These are phyloP conservation scores for Tagetes erecta DNA, from an alignment of 129 eudicot genomes.

Conservation along the genomic window DNA sequence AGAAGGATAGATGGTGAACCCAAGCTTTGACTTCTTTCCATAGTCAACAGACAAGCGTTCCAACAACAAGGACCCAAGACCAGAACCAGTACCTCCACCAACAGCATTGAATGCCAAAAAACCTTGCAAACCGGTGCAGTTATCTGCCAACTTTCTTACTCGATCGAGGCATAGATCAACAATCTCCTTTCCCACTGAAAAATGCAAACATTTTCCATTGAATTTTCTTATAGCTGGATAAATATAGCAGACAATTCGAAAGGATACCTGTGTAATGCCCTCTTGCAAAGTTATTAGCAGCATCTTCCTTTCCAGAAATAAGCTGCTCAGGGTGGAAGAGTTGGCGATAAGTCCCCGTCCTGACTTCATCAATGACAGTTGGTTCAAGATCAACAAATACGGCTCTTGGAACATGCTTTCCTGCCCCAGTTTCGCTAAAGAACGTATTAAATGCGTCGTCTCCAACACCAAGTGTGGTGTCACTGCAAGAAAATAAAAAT, in stretches of 20 bases:
- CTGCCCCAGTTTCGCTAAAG: constrained; percentile 36
- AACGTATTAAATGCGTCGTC: constrained; percentile 37
- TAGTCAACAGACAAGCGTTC: constrained; percentile 46
- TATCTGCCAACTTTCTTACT: constrained; percentile 39
- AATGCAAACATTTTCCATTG: neutral
- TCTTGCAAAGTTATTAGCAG: constrained; percentile 38
- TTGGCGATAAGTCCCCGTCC: constrained; percentile 34
- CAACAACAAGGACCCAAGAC: constrained; percentile 36
- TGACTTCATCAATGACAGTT: constrained; percentile 34
- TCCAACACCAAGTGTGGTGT: constrained; percentile 20
- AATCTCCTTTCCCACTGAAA: constrained; percentile 43
- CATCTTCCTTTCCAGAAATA: constrained; percentile 37
- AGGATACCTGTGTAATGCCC: constrained; percentile 35
- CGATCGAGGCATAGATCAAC: constrained; percentile 45
- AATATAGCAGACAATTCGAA: neutral
- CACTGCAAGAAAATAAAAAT: constrained; percentile 33
- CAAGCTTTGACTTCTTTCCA: constrained; percentile 45
- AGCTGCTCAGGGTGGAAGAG: constrained; percentile 40
- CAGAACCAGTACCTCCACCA: constrained; percentile 48
- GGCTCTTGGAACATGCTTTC: constrained; percentile 37
- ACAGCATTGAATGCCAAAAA: constrained; percentile 44
- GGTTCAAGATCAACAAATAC: constrained; percentile 40
- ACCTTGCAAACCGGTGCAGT: constrained; percentile 45
- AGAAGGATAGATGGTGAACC: constrained; percentile 43
- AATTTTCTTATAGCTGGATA: neutral